Base-by-base conservation (phyloP, 2,329 filamentous ascomycete species). In the Colletotrichum higginsianum region DNA sequence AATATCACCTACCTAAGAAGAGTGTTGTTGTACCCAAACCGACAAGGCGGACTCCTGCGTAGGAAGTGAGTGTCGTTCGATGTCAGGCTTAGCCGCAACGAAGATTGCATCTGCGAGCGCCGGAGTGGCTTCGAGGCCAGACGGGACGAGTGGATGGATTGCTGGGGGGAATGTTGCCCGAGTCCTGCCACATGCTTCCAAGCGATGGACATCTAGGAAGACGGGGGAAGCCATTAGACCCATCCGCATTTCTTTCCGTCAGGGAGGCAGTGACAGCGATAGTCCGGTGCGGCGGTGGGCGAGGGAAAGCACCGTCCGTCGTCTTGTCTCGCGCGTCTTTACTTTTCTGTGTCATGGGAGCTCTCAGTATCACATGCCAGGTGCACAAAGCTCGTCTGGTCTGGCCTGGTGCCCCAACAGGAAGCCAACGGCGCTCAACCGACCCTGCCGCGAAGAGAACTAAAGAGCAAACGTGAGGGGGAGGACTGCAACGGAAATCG, bases 131-230 rank as follows among this genome's bases (percentile, higher is more conserved):
- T 16, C 21, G 47, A 62, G 60, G 52, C 21, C 42, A 38, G 49
- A 30, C 47, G 61, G 35, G 38, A 53, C 53, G 61, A 63, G 26
- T 56, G 23, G 12, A 5, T 49, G 18, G 46, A 38, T 38, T 35
- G 35, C 35, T 38, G 35, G 35, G 35, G 35, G 35, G 35, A 38
- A 38, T 38, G 35, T 46, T 21, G 60, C 23, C 5, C n/a, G 42
- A 16, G 40, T 23, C 53, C 47, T 61, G 26, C 67, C 67, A 71
- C 67, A 67, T 71, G 67, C 63, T 71, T 71, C 61, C 57, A 18
- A n/a, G 46, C 15, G 21, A 35, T 8, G 30, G 8, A 49, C 55
- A 50, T 61, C 42, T 26, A 21, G 49, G 62, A 35, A 66, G 44
- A 4, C 16, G 53, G 42, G 46, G 38, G 52, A 44, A 64, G 61